Conservation (phyloP, 495 filamentous ascomycete genomes). For the Umbilicaria muhlenbergii region DNA sequence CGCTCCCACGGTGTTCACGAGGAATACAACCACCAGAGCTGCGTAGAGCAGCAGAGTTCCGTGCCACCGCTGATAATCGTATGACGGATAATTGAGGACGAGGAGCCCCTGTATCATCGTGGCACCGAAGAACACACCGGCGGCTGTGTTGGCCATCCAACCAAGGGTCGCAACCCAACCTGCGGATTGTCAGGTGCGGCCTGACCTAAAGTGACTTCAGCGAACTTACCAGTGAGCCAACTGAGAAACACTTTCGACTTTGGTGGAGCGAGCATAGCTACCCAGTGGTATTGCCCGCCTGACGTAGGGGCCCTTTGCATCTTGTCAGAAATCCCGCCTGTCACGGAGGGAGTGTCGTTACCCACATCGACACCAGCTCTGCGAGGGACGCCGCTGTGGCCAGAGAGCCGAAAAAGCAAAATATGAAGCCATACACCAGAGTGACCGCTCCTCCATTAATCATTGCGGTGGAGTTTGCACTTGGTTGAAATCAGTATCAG, state of each 20-base stretch:
- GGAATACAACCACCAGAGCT: constrained; percentile 21
- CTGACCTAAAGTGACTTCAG: not conserved
- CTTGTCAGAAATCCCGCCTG: not conserved
- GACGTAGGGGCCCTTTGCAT: constrained; percentile 11
- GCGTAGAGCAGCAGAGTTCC: constrained; percentile 31
- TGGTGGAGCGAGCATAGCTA: constrained; percentile 14
- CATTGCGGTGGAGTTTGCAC: not conserved
- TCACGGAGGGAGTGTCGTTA: not conserved
- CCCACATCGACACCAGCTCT: constrained; percentile 22
- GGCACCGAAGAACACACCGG: constrained; percentile 19
- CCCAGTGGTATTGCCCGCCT: constrained; percentile 19
- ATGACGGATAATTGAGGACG: constrained; percentile 23
- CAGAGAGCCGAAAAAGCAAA: constrained; percentile 21
- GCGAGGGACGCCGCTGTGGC: constrained; percentile 18
- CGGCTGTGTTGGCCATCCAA: constrained; percentile 21
- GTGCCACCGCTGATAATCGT: constrained; percentile 28
- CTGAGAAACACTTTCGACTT: constrained; percentile 13
- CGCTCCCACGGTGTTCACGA: constrained; percentile 27
- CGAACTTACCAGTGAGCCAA: constrained; percentile 16
- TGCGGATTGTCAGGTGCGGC: constrained; percentile 1
- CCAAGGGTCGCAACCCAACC: constrained; percentile 22
- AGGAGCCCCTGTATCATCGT: constrained; percentile 30
- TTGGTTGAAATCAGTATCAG: constrained; percentile 15
- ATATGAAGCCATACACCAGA: constrained; percentile 22
- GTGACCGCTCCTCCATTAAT: constrained; percentile 20